Base-by-base conservation (phyloP, 345 rosid genomes). In the Theobroma cacao region DNA sequence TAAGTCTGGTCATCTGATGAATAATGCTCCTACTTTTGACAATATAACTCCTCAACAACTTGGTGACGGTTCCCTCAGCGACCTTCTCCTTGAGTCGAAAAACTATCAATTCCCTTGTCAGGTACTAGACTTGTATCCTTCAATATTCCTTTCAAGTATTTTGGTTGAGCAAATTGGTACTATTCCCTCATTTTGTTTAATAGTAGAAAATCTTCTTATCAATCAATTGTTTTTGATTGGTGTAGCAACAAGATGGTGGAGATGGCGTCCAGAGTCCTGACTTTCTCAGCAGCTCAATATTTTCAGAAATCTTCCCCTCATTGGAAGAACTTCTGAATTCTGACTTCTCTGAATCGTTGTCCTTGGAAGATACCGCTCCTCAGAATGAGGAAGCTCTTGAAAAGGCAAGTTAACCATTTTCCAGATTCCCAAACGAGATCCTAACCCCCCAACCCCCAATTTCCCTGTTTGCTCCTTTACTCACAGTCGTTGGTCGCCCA, bases 1-100 rank as follows among this genome's bases (percentile, higher is more conserved):
- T 26, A 65, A 66, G 28, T 59, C 69, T 10, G 67, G 71, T 1
- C 59, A 72, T 0, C 11, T 26, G 60, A 36, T 56, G 63, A 45
- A n/a, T 52, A 53, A 55, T 55, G 45, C 53, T 38, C 66, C 70
- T 9, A 7, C 1, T 59, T 81, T 77, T 81, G 84, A 79, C 43
- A 52, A 28, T 2, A 56, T 55, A 52, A 68, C 13, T 4, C 17
- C 62, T 12, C 60, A 66, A 43, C 31, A 72, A 55, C 63, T 22
- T 2, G n/a, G 48, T 28, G 62, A 24, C 34, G 11, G 31, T 68
- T 72, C 24, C 10, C 20, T 76, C 84, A 78, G 26, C 70, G 13
- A 24, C 59, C 36, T 34, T 52, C 75, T 66, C 17, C 63, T 47
- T 72, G 69, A 77, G 82, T 52, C 75, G 31, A 66, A n/a, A 15